Evolutionary conservation across 139 green algal genomes (phyloP).

Genomic region (Micractinium conductrix): DNA sequence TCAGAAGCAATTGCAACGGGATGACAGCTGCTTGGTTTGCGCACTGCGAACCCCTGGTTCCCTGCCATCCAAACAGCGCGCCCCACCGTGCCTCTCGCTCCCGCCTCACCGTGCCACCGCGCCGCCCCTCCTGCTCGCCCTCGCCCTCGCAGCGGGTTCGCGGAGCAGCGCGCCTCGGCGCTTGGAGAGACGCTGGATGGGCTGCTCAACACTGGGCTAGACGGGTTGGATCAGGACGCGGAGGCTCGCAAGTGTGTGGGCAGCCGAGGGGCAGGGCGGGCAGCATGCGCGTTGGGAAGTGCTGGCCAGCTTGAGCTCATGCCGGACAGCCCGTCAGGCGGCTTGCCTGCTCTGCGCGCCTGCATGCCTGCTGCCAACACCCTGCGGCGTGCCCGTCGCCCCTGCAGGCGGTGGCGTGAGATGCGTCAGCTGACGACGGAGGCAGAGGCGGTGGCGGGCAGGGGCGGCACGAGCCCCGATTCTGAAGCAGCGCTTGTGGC

Average conservation of each 20-base stretch:
- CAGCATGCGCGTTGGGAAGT: too few species aligned
- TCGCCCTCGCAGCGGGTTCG: constrained; percentile 26
- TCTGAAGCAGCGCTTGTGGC: constrained; percentile 25
- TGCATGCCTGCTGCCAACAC: neutral
- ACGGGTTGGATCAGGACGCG: constrained; percentile 22
- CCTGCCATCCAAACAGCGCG: neutral
- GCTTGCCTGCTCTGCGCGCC: neutral
- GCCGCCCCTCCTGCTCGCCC: too few species aligned
- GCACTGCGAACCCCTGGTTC: too few species aligned
- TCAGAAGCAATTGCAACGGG: too few species aligned
- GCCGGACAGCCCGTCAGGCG: too few species aligned
- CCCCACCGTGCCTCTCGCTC: neutral
- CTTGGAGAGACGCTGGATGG: constrained; percentile 45
- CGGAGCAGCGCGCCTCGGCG: constrained; percentile 36
- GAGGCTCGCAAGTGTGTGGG: constrained; percentile 12
- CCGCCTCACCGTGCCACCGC: neutral
- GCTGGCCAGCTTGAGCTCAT: too few species aligned
- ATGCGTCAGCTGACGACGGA: constrained; percentile 37
- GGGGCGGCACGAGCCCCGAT: neutral
- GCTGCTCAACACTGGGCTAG: constrained; percentile 23
- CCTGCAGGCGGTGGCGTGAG: constrained; percentile 25
- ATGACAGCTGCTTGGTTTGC: too few species aligned
- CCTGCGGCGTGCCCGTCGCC: too few species aligned
- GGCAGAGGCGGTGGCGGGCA: neutral
- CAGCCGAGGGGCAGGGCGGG: too few species aligned